Evolutionary conservation across 345 rosid species (phyloP).

Genomic region (Microcos paniculata): DNA sequence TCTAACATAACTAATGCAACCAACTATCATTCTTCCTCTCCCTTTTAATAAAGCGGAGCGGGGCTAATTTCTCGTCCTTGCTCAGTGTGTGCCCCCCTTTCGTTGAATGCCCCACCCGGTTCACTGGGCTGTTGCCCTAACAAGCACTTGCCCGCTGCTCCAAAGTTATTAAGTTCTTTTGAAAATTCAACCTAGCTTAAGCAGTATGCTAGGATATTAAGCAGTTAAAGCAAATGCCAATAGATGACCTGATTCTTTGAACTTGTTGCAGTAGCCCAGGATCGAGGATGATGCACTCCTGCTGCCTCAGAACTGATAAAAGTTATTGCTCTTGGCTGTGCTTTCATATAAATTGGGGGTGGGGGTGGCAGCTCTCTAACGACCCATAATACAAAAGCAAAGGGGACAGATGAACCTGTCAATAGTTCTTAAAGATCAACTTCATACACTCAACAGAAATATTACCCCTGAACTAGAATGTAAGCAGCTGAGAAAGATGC

Average conservation of each 20-base stretch:
- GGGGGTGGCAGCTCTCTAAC: constrained; percentile 52
- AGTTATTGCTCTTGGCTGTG: constrained; percentile 39
- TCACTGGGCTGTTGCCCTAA: no score
- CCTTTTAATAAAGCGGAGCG: no score
- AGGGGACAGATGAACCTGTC: constrained; percentile 60
- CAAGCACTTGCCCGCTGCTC: no score
- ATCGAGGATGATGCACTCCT: constrained; percentile 30
- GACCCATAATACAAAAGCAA: constrained; percentile 58
- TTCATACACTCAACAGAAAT: not conserved
- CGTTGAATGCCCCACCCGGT: no score
- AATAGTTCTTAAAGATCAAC: not conserved
- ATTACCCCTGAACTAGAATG: not conserved
- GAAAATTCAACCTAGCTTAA: not conserved
- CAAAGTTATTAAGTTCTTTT: not conserved
- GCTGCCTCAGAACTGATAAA: constrained; percentile 35
- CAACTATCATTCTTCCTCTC: not conserved
- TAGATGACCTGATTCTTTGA: constrained; percentile 44
- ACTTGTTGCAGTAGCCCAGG: constrained; percentile 43
- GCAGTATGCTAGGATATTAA: not conserved
- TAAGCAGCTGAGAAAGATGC: not conserved
- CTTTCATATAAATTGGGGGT: constrained; percentile 25
- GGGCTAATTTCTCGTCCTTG: no score
- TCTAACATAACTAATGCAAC: constrained; percentile 4
- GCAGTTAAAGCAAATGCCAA: not conserved
- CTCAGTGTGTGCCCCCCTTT: no score